Evolutionary conservation across 75 land plant genomes (phyloP), one percentile per base, ranked within the genome.

Genomic region (Chamaecyparis obtusa): DNA sequence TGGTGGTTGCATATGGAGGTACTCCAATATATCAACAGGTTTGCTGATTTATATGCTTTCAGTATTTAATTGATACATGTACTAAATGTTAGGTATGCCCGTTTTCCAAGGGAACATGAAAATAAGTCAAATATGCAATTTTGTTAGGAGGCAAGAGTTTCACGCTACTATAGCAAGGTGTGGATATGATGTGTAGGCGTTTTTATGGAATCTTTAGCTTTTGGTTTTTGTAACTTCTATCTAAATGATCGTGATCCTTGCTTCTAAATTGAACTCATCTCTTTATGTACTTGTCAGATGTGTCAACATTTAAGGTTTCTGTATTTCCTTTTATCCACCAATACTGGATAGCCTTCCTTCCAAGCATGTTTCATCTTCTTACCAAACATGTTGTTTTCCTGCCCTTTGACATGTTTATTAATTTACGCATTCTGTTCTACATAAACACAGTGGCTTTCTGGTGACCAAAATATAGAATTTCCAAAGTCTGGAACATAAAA

Each of bases 1-100:
- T 93, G 14, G 92, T 95, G 81, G 97, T 95, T 79, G 96, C 92
- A 14, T 96, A 96, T 90, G 97, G 97, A 51, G 97, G 97, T 36
- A 93, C 96, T 37, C 92, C 96, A 1, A 92, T 96, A 19, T 87
- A 87, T 35, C 89, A 91, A 30, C 97, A 96, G 97, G 97, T 96
- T 39, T 76, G 64, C 48, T 5, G 16, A 56, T 86, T n/a, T 64
- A 64, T n/a, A 17, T 35, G 49, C 57, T 54, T 44, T 46, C 35
- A 54, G n/a, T 81, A 27, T 81, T 3, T 44, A 27, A 49, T 81
- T 13, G 44, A 46, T 17, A 19, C 43, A 37, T 78, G 43, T 39
- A 78, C 21, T 24, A 9, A 19, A 41, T 76, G n/a, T 46, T 81
- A 46, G 36, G 6, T 46, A 81, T 46, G 46, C 9, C 27, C 24